Evolutionary conservation across 2,329 filamentous ascomycete genomes (phyloP).

Genomic region (Pseudocercospora fuligena): DNA sequence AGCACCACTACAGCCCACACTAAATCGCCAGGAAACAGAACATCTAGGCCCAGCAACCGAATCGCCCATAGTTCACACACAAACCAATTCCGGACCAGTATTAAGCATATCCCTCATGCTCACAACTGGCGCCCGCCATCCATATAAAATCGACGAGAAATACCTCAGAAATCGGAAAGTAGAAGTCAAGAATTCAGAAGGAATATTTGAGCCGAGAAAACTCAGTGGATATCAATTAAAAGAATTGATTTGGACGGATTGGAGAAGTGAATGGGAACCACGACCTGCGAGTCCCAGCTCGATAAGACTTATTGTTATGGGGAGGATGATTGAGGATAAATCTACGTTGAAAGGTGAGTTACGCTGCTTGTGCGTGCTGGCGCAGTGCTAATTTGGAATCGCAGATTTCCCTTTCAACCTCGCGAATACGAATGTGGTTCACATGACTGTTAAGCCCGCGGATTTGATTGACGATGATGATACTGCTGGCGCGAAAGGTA

Average conservation of each 20-base stretch:
- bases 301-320: conserved; percentile 90
- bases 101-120: conserved; percentile 83
- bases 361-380: not conserved
- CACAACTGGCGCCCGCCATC: conserved; percentile 76
- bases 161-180: conserved; percentile 84
- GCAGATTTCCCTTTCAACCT: conserved; percentile 79
- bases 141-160: conserved; percentile 85
- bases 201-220: conserved; percentile 74
- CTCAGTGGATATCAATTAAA: conserved; percentile 94
- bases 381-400: conserved; percentile 37
- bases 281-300: conserved; percentile 84
- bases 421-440: conserved; percentile 81
- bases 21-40: conserved; percentile 49
- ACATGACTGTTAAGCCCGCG: conserved; percentile 89
- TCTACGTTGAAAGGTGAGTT: conserved; percentile 75
- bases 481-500: conserved; percentile 70
- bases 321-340: conserved; percentile 89
- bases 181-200: conserved; percentile 70
- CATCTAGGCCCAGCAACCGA: conserved; percentile 56
- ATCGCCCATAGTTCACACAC: conserved; percentile 42
- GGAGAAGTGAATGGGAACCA: conserved; percentile 84
- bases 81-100: conserved; percentile 44
- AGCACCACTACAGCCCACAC: conserved; percentile 18
- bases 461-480: conserved; percentile 77
- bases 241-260: conserved; percentile 90